Base-by-base conservation (phyloP, 768 basidiomycete species). In the Russula abietina region DNA sequence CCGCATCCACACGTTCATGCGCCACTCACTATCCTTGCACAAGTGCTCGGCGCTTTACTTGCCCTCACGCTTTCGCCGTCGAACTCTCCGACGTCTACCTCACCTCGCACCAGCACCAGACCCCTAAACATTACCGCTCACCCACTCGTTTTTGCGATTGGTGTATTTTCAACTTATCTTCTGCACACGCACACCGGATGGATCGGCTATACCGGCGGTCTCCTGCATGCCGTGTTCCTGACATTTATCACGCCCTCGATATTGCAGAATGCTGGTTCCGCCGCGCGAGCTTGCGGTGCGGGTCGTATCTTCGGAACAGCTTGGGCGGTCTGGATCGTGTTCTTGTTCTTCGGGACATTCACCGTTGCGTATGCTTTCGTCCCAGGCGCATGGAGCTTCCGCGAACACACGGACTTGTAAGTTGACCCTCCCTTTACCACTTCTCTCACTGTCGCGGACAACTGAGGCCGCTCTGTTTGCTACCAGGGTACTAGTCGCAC, bases 321-420 rank as follows among this genome's bases (percentile, higher is more conserved):
- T 17, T 81, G 88, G 75, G 71, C 84, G 24, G 74, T 86, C 2
- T 86, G 85, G 57, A 79, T 82, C 57, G 49, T 91, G 38, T 76
- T 91, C 51, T 80, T 82, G 55, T 78, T 93, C 26, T 80, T 85
- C 32, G 86, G 84, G 60, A 83, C 89, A 17, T 89, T 91, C 76
- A 93, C 91, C 0, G 90, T 90, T 58, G 92, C 92, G 0, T 93
- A 95, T 74, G 91, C 92, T 2, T 95, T 93, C 68, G 90, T 95
- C 14, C 91, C 91, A 3, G 88, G 88, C 0, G 91, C 90, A 0
- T 72, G 78, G 61, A 81, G 85, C 68, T 75, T 95, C 54, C 77
- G 92, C 55, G 92, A 95, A 75, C 78, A 87, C 22, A 91, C 90
- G 36, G 83, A 90, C 70, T 64, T 86, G 83, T 90, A 69, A 72